Conservation (phyloP, 225 moss, liverwort and hornwort species). For the Pleurozium schreberi region DNA sequence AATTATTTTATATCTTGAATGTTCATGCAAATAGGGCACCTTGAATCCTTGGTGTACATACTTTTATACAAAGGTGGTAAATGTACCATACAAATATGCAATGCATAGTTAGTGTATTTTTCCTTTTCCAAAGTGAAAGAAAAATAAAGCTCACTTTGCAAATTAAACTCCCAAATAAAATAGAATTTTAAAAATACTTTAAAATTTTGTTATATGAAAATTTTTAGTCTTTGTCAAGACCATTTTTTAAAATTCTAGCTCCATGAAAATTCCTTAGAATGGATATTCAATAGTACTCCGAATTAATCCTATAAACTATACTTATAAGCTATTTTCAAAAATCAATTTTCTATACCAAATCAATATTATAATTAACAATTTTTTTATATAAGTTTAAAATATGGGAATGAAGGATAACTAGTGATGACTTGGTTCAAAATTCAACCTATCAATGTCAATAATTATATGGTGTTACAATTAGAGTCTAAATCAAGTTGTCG, state of each 20-base stretch:
- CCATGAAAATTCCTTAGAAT: background rate
- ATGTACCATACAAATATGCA: background rate
- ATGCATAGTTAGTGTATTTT: background rate
- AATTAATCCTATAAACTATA: fast-evolving
- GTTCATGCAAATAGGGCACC: too few relatives aligned
- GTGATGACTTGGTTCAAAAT: background rate
- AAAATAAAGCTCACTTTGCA: background rate
- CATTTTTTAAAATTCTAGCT: fast-evolving
- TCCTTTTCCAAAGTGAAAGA: background rate
- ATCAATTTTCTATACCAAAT: background rate
- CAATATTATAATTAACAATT: background rate
- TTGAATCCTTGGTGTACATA: too few relatives aligned
- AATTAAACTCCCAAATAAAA: background rate
- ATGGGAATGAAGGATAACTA: background rate
- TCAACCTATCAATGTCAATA: background rate
- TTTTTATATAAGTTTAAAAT: background rate
- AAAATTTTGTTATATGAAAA: fast-evolving
- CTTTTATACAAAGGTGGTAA: background rate
- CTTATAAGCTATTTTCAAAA: background rate
- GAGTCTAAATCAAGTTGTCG: background rate
- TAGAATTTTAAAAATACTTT: background rate
- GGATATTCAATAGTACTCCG: background rate
- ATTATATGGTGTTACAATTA: background rate
- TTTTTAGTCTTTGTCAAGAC: background rate
- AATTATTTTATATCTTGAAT: too few relatives aligned